These are phyloP conservation scores for Globisporangium viniferum DNA, from an alignment of 352 stramenopile genomes.

Conservation along the genomic window DNA sequence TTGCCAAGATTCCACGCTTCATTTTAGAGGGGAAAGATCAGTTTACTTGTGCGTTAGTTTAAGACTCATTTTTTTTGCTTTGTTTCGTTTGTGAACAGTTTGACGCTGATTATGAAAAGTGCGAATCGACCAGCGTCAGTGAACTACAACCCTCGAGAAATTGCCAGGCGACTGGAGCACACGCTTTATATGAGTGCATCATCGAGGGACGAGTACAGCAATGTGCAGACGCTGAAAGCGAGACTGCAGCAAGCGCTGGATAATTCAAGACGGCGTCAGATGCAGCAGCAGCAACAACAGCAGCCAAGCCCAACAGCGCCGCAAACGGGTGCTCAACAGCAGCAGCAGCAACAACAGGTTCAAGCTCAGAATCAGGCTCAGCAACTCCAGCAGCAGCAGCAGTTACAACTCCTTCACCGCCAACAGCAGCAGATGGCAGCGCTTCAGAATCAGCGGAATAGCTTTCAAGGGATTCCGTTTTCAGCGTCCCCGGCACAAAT, in stretches of 20 bases:
- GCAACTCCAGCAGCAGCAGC: slow-evolving; percentile 42
- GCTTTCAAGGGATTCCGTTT: slow-evolving; percentile 66
- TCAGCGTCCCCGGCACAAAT: slow-evolving; percentile 30
- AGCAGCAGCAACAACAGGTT: slow-evolving; percentile 37
- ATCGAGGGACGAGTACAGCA: slow-evolving; percentile 85
- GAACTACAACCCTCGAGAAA: slow-evolving; percentile 89
- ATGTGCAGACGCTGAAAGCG: slow-evolving; percentile 82
- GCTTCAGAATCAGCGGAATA: slow-evolving; percentile 60
- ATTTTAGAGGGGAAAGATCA: not conserved
- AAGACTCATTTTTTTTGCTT: not conserved
- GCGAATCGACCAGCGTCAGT: slow-evolving; percentile 79
- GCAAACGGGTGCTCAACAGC: slow-evolving; percentile 15
- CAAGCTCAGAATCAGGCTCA: slow-evolving; percentile 31
- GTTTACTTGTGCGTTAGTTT: not conserved
- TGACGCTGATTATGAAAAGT: slow-evolving; percentile 90
- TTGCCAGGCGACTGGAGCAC: slow-evolving; percentile 78
- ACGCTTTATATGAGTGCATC: slow-evolving; percentile 84
- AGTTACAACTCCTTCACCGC: slow-evolving; percentile 56
- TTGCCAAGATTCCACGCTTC: slow-evolving; percentile 5
- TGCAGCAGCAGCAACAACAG: slow-evolving; percentile 59
- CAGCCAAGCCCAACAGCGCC: slow-evolving; percentile 26
- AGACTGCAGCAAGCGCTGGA: slow-evolving; percentile 82
- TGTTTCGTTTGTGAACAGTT: slow-evolving; percentile 29
- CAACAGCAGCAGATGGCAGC: slow-evolving; percentile 73
- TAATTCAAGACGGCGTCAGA: slow-evolving; percentile 74